Base-by-base conservation (phyloP, 805 yeast species). In the Monosporozyma servazzii region DNA sequence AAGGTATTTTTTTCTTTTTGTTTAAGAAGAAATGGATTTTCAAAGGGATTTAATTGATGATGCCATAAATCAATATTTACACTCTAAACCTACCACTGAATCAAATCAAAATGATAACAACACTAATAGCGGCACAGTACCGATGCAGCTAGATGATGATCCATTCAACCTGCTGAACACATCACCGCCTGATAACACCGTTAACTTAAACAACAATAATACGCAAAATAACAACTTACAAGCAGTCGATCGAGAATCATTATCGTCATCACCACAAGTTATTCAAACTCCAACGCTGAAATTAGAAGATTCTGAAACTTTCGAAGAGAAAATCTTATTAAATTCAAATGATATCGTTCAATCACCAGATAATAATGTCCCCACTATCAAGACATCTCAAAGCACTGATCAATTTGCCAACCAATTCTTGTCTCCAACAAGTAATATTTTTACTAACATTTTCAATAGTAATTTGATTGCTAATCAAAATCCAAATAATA, bases 261-360 rank as follows among this genome's bases (percentile, higher is more conserved):
- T 29, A 13, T 25, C 43, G 8, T 21, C 18, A n/a, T 39, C 48
- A 21, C 46, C 52, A 18, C 48, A 37, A 42, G 18, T 43, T 25
- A 33, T 29, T 20, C 39, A 39, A 25, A 58, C 61, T 3, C 61
- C 61, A n/a, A 58, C 61, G 10, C 45, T 58, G 40, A 58, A 56
- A 45, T 49, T 56, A 3, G 61, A 58, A 39, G 29, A 45, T 23
- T 45, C 48, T 40, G 52, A 50, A 21, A 31, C 39, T 6, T 45
- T 33, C 21, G 39, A 20, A 31, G 23, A 45, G 18, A 25, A 31
- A 30, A 45, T 18, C 13, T 27, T 43, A 29, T 43, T 43, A 43
- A 45, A 45, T 45, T 31, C 36, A 6, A 30, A 30, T 31, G 37
- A 30, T 31, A 45, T 45, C 31, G 13, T 18, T 36, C 31, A 25